Conservation (phyloP, 805 yeast genomes). For the Barnettozyma sp. region DNA sequence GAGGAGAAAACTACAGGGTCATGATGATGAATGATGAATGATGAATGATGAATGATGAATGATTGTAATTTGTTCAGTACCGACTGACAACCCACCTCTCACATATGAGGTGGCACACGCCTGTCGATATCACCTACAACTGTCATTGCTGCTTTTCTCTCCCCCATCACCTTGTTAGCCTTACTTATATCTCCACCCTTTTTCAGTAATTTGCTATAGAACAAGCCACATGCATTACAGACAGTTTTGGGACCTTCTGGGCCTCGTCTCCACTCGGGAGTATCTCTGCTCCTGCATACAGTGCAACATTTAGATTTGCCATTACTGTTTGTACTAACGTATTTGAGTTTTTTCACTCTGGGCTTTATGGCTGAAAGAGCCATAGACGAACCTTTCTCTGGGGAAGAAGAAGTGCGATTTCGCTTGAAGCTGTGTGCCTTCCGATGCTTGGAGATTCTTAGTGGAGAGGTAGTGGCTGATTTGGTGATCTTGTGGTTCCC, state of each 20-base stretch:
- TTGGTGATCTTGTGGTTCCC: no score
- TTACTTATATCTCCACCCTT: conserved; percentile 6
- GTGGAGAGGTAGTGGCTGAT: neutral
- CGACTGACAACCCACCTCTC: no score
- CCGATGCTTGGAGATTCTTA: neutral
- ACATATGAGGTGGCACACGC: conserved; percentile 7
- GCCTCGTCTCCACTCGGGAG: conserved; percentile 20
- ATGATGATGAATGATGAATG: no score
- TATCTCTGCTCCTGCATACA: conserved; percentile 9
- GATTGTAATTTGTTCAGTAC: no score
- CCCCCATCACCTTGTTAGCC: conserved; percentile 2
- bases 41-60: no score
- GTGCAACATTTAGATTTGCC: conserved; percentile 7
- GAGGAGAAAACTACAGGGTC: no score
- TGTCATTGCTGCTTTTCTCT: conserved; percentile 1
- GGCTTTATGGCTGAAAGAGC: conserved; percentile 1
- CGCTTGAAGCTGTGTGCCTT: no score
- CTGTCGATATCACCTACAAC: conserved; percentile 7
- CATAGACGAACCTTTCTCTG: neutral
- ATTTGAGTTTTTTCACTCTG: neutral
- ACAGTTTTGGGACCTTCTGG: conserved; percentile 15
- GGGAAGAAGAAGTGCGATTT: no score
- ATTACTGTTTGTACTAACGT: neutral
- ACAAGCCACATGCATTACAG: conserved; percentile 19
- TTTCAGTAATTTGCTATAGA: conserved; percentile 12